Base-by-base conservation (phyloP, 1,284 basidiomycete species). In the Schizophyllum amplum region DNA sequence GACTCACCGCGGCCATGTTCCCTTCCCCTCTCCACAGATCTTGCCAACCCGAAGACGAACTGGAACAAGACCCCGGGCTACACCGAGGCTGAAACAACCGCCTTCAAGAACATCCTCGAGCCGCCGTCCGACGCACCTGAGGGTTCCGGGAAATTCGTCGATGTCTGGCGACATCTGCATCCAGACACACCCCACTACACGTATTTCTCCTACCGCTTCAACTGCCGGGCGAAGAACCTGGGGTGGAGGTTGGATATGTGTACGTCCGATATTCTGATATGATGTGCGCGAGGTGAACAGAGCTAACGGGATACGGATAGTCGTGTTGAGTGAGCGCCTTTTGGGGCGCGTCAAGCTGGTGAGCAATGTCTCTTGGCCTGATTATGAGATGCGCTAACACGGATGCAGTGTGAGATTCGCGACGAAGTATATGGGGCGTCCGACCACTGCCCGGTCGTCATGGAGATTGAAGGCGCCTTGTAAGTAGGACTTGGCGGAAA, bases 211-310 rank as follows among this genome's bases (percentile, higher is more conserved):
- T 94, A 90, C 69, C 80, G 91, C 23, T 92, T 92, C 70, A 83
- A 90, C 60, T 91, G 89, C 67, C 75, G 92, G 48, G 68, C 68
- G 57, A 94, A 93, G 65, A 88, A 91, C 2, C 79, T 92, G 51
- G 92, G 92, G 1, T 95, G 92, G 92, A 77, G 92, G 60, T 70
- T 95, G 48, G 92, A 95, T 68, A 86, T 86, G 74, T 92, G 90
- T 91, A 73, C 65, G 87, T 75, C 27, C 47, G n/a, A 48, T 24
- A n/a, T n/a, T n/a, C n/a, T n/a, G n/a, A n/a, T n/a, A n/a, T n/a
- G n/a, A n/a, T n/a, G n/a, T n/a, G n/a, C n/a, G n/a, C n/a, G n/a
- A n/a, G n/a, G n/a, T n/a, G n/a, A n/a, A n/a, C n/a, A n/a, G n/a
- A 25, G 42, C 42, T 46, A 46, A 46, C 42, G 11, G 42, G 42